Evolutionary conservation across 2,329 filamentous ascomycete genomes (phyloP).

Genomic region (Exophiala sideris): DNA sequence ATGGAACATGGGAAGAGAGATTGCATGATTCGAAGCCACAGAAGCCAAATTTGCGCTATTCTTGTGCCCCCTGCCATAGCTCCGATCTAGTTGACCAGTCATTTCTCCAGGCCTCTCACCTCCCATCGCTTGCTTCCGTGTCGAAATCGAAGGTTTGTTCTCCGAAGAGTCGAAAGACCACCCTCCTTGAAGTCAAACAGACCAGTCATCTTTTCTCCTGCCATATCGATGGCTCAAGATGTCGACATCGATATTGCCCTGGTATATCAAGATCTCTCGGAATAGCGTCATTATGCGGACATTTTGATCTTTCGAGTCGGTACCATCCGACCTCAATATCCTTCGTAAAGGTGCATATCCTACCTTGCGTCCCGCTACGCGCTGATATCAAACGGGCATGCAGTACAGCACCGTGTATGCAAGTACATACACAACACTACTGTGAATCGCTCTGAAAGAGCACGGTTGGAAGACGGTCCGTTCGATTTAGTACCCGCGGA

Average conservation of each 20-base stretch:
- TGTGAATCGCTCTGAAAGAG: no score
- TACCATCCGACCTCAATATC: no score
- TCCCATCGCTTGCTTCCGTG: neutral
- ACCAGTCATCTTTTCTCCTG: slow-evolving; percentile 1
- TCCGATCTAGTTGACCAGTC: neutral
- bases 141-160: neutral
- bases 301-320: neutral
- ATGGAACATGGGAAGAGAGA: slow-evolving; percentile 6
- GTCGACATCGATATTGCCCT: neutral
- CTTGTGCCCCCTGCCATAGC: neutral
- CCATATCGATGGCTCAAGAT: neutral
- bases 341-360: no score
- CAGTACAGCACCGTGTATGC: neutral
- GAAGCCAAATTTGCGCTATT: slow-evolving; percentile 5
- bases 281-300: neutral
- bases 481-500: no score
- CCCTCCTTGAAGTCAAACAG: neutral
- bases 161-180: neutral
- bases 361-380: neutral
- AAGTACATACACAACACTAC: neutral
- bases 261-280: neutral
- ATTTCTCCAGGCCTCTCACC: neutral
- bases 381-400: neutral
- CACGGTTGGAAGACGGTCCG: no score
- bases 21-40: slow-evolving; percentile 21